Percentiles rank a stretch among this genome's conserved stretches.
These are phyloP conservation scores for Epithemia pelagica DNA, from an alignment of 108 stramenopile genomes.

Conservation along the genomic window DNA sequence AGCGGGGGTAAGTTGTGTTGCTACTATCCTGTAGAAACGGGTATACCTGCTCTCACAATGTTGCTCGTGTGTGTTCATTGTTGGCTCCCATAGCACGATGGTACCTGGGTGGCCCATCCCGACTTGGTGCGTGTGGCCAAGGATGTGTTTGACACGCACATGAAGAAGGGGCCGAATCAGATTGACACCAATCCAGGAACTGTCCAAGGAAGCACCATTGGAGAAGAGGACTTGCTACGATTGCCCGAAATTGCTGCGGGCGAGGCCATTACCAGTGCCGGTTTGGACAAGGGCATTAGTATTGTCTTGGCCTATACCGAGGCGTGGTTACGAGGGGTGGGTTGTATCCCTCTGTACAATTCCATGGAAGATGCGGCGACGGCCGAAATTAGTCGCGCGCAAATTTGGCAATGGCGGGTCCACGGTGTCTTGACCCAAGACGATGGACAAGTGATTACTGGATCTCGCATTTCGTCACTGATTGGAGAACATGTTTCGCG, in stretches of 20 bases:
- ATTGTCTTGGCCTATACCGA: slow-evolving; percentile 90
- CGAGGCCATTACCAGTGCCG: slow-evolving; percentile 64
- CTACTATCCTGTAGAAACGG: no score
- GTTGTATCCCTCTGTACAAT: slow-evolving; percentile 88
- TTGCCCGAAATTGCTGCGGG: slow-evolving; percentile 52
- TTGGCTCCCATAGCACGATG: slow-evolving; percentile 76
- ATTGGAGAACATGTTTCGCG: slow-evolving; percentile 54
- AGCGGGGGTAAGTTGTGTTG: slow-evolving; percentile 56
- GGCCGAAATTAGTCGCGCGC: slow-evolving; percentile 91
- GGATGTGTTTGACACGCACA: slow-evolving; percentile 84
- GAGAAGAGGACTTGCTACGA: slow-evolving; percentile 58
- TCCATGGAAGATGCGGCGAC: slow-evolving; percentile 96
- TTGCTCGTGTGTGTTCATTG: no score
- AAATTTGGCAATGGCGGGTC: slow-evolving; percentile 85
- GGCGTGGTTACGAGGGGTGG: slow-evolving; percentile 89
- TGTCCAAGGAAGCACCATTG: slow-evolving; percentile 46
- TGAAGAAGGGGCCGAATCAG: slow-evolving; percentile 84
- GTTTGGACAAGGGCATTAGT: slow-evolving; percentile 67
- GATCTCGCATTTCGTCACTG: slow-evolving; percentile 49
- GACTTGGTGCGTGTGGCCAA: slow-evolving; percentile 80
- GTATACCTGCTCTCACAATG: no score
- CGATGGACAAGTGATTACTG: slow-evolving; percentile 53
- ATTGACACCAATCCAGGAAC: slow-evolving; percentile 52
- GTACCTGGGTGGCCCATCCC: slow-evolving; percentile 96
- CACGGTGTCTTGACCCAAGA: slow-evolving; percentile 70